Conservation (phyloP, 2,329 filamentous ascomycete genomes). For the Cladosporium sp. region DNA sequence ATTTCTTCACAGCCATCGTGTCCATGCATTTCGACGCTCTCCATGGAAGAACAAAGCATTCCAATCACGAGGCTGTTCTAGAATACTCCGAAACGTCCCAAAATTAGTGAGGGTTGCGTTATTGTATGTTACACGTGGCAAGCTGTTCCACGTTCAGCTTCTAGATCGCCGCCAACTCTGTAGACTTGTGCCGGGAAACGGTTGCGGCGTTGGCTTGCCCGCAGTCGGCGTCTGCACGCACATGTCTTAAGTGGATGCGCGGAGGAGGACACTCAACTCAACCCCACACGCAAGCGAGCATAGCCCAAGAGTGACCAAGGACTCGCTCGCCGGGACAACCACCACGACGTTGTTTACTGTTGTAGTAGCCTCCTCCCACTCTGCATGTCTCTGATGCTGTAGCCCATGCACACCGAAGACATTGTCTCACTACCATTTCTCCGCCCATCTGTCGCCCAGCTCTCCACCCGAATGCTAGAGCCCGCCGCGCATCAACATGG, state of each 20-base stretch:
- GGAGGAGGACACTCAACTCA: neutral
- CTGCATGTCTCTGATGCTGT: neutral
- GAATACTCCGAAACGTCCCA: neutral
- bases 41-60: neutral
- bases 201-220: neutral
- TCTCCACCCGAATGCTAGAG: slow-evolving; percentile 7
- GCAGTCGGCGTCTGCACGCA: neutral
- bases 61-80: neutral
- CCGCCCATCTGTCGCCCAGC: neutral
- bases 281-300: neutral
- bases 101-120: neutral
- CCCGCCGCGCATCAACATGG: slow-evolving; percentile 56
- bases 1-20: neutral
- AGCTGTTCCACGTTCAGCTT: neutral
- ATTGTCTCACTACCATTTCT: neutral
- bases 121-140: neutral
- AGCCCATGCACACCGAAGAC: neutral
- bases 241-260: neutral
- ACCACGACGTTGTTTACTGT: neutral
- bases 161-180: neutral
- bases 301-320: neutral
- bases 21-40: neutral
- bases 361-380: neutral
- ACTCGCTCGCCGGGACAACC: neutral
- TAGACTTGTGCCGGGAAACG: neutral